Evolutionary conservation across 441 rosid genomes (phyloP), one percentile per base, ranked within the genome.

Genomic region (Viola pubescens): DNA sequence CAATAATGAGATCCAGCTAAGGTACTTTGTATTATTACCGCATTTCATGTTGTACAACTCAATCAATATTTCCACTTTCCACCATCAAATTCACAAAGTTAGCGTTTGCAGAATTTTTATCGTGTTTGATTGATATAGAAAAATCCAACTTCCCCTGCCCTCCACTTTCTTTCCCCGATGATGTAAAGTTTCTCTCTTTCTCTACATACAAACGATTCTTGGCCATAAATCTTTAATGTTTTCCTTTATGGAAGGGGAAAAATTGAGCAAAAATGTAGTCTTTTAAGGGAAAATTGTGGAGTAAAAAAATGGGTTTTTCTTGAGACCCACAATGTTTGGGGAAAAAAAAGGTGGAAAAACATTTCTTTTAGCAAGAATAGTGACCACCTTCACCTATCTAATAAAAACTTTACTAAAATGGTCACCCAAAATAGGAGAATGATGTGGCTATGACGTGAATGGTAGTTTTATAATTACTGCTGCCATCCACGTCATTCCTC

Each of bases 1-100:
- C 48, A 60, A 60, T 58, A 50, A 74, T 77, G 78, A 74, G 76
- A 68, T 74, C 72, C 81, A 77, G 79, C 79, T 74, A 71, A 74
- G 68, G 62, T 46, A 40, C 12, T 38, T 46, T 59, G 51, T 26
- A 50, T 48, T 51, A 50, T 56, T 62, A 56, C 65, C 71, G 49
- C 60, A 43, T 59, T 58, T 54, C 52, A 16, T 16, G 19, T 16
- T 64, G 65, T 68, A 65, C 73, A 67, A 73, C 48, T 56, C 19
- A 54, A 67, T 54, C 69, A 13, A 58, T 60, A 58, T 57, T 61
- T 67, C 56, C 63, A 34, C 37, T 47, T 69, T 67, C 80, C 71
- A 61, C 61, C 70, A 51, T 65, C 56, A 11, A 65, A 57, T 68
- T 59, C 66, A 73, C 1, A 1, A 16, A 16, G 19, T 0, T 0